Conservation (phyloP, 345 rosid genomes). For the Sisymbrium altissimum region DNA sequence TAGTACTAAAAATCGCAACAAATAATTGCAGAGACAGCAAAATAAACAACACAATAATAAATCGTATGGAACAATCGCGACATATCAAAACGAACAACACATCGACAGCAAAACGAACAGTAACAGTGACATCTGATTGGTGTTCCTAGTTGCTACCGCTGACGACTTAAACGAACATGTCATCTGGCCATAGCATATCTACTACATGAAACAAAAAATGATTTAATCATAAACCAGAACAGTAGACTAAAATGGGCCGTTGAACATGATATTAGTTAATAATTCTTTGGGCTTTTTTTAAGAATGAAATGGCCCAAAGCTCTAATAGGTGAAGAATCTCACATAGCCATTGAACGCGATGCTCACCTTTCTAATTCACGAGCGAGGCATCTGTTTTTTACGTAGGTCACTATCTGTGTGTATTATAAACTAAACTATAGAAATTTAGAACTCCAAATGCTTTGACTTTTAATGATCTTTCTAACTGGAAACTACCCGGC, state of each 20-base stretch:
- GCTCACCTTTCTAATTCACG: neutral
- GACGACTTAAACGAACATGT: no score
- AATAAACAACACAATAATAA: no score
- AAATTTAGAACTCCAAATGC: neutral
- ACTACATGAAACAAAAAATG: no score
- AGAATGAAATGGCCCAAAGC: neutral
- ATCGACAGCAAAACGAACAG: no score
- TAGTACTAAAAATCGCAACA: no score
- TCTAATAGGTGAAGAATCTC: neutral
- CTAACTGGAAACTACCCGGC: slow-evolving; percentile 34
- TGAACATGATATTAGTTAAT: neutral
- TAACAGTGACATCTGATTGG: no score
- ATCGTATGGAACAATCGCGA: no score
- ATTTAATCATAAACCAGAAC: no score
- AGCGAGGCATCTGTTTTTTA: neutral
- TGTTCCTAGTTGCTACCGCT: no score
- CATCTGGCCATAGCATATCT: no score
- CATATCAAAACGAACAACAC: no score
- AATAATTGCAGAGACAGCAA: no score
- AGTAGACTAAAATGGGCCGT: neutral
- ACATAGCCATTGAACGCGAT: neutral
- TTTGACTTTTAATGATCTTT: slow-evolving; percentile 23
- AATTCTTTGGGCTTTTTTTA: neutral
- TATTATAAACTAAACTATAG: neutral
- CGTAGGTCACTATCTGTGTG: neutral